A percentile compares a stretch with the other conserved stretches of the same genome.
Evolutionary conservation across 441 rosid genomes (phyloP).

Genomic region (Adansonia madagascariensis): DNA sequence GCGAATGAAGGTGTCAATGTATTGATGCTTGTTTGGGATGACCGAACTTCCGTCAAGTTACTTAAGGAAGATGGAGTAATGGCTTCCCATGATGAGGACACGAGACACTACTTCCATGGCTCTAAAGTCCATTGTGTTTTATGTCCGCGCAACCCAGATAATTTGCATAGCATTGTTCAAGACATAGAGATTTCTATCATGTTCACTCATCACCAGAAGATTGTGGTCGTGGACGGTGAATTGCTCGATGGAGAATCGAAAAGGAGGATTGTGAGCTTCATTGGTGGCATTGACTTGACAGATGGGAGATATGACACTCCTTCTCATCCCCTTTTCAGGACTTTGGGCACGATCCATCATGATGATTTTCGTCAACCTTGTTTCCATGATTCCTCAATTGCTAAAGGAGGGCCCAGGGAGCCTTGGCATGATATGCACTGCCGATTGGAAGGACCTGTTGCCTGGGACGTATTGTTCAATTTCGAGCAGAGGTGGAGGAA

Average conservation of each 20-base stretch:
- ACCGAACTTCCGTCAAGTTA: slow-evolving; percentile 35
- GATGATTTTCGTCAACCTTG: slow-evolving; percentile 43
- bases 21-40: slow-evolving; percentile 48
- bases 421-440: slow-evolving; percentile 50
- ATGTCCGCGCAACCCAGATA: slow-evolving; percentile 42
- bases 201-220: slow-evolving; percentile 50
- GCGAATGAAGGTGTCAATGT: slow-evolving; percentile 39
- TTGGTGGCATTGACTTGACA: slow-evolving; percentile 43
- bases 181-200: slow-evolving; percentile 37
- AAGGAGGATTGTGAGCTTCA: slow-evolving; percentile 41
- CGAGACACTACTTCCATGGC: slow-evolving; percentile 32
- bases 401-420: slow-evolving; percentile 46
- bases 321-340: slow-evolving; percentile 38
- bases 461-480: slow-evolving; percentile 45
- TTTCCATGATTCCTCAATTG: slow-evolving; percentile 29
- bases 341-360: slow-evolving; percentile 29
- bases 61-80: slow-evolving; percentile 41
- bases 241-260: slow-evolving; percentile 16
- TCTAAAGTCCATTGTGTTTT: slow-evolving; percentile 38
- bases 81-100: slow-evolving; percentile 45
- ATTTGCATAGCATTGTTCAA: slow-evolving; percentile 34
- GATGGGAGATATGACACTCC: slow-evolving; percentile 48
- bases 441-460: slow-evolving; percentile 37
- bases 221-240: slow-evolving; percentile 33
- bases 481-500: slow-evolving; percentile 47